Conservation (phyloP, 768 basidiomycete species). For the Imleria badia region DNA sequence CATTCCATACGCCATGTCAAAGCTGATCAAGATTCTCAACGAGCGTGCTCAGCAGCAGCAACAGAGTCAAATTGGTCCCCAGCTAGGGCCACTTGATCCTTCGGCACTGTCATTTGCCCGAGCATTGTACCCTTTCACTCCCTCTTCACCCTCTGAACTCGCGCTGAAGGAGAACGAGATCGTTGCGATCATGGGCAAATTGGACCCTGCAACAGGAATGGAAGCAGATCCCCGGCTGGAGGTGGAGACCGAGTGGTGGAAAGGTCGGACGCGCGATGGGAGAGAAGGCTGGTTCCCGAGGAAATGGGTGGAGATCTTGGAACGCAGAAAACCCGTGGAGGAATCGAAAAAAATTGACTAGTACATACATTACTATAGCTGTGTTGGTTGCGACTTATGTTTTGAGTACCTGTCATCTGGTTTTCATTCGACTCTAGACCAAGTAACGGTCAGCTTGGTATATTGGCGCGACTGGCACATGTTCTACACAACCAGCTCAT, state of each 20-base stretch:
- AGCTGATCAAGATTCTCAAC: constrained; percentile 76
- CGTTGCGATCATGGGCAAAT: constrained; percentile 84
- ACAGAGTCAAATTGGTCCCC: constrained; percentile 35
- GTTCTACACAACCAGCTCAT: no score
- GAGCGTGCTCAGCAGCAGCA: constrained; percentile 55
- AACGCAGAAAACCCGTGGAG: constrained; percentile 39
- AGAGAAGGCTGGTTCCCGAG: constrained; percentile 93
- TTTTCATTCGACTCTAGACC: no score
- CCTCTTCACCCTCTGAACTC: constrained; percentile 76
- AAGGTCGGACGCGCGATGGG: constrained; percentile 88
- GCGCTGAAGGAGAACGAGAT: constrained; percentile 86
- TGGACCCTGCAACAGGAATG: constrained; percentile 65
- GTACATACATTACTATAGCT: not conserved
- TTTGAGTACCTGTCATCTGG: not conserved
- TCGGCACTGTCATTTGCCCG: constrained; percentile 80
- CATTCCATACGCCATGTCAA: constrained; percentile 90
- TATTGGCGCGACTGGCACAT: no score
- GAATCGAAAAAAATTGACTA: constrained; percentile 44
- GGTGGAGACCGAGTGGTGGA: constrained; percentile 84
- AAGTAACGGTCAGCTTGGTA: no score
- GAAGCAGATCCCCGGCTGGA: constrained; percentile 69
- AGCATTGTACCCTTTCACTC: constrained; percentile 74
- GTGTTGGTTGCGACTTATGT: not conserved
- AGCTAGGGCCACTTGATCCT: constrained; percentile 67
- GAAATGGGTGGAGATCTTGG: constrained; percentile 80